Conservation (phyloP, 257 asterid species). For the Scutellaria barbata region DNA sequence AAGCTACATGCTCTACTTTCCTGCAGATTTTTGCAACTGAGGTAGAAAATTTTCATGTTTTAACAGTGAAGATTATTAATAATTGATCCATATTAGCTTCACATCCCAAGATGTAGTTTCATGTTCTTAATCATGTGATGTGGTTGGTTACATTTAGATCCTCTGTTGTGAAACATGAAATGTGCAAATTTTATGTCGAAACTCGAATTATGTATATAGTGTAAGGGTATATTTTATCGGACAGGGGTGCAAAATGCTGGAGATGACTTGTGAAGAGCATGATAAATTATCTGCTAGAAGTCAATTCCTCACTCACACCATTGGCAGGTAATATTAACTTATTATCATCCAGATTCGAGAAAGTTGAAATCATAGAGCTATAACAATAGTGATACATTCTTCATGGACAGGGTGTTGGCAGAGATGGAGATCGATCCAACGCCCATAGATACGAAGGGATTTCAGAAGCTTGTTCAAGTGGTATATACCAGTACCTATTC, state of each 20-base stretch:
- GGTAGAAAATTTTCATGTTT: slow-evolving; percentile 43
- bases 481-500: slow-evolving; percentile 37
- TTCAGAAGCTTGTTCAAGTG: slow-evolving; percentile 90
- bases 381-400: neutral
- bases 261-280: slow-evolving; percentile 90
- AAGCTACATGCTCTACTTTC: slow-evolving; percentile 61
- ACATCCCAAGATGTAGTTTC: no score
- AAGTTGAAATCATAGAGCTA: neutral
- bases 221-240: neutral
- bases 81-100: no score
- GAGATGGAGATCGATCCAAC: slow-evolving; percentile 80
- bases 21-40: slow-evolving; percentile 71
- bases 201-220: neutral
- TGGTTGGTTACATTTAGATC: no score
- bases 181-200: neutral
- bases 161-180: no score
- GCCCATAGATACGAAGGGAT: slow-evolving; percentile 79
- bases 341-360: slow-evolving; percentile 4
- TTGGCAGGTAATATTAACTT: slow-evolving; percentile 69
- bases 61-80: no score
- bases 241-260: slow-evolving; percentile 91
- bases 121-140: no score
- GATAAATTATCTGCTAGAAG: slow-evolving; percentile 74
- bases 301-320: slow-evolving; percentile 83
- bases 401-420: slow-evolving; percentile 60